Evolutionary conservation across 2,329 filamentous ascomycete species (phyloP).

Genomic region (Ceratocystis lukuohia): DNA sequence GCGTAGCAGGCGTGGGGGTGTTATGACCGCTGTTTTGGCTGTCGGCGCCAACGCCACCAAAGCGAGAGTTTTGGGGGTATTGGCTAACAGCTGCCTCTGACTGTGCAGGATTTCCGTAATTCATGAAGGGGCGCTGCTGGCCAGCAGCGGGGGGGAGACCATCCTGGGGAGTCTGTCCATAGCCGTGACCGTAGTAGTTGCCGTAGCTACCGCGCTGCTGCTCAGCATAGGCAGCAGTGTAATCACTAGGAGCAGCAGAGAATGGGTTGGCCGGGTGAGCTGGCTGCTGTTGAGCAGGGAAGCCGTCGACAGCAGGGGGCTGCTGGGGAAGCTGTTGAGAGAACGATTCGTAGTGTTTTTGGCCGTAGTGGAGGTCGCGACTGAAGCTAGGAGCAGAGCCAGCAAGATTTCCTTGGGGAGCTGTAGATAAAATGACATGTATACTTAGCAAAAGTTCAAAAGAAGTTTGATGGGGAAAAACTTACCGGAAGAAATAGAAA

Average conservation of each 20-base stretch:
- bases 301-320: constrained; percentile 13
- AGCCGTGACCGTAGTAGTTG: constrained; percentile 43
- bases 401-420: constrained; percentile 5
- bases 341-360: constrained; percentile 58
- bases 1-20: constrained; percentile 67
- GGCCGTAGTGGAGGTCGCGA: constrained; percentile 16
- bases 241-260: constrained; percentile 65
- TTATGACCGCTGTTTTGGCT: constrained; percentile 77
- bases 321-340: constrained; percentile 43
- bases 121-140: constrained; percentile 51
- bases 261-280: constrained; percentile 52
- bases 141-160: constrained; percentile 34
- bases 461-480: neutral
- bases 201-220: constrained; percentile 63
- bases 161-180: constrained; percentile 58
- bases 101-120: constrained; percentile 51
- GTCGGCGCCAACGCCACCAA: constrained; percentile 48
- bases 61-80: constrained; percentile 59
- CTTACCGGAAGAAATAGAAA: constrained; percentile 7
- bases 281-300: constrained; percentile 38
- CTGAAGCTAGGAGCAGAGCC: constrained; percentile 14
- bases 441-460: neutral
- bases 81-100: constrained; percentile 47
- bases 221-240: constrained; percentile 76
- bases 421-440: neutral